Conservation (phyloP, 2,329 filamentous ascomycete species). For the Fusarium secorum region DNA sequence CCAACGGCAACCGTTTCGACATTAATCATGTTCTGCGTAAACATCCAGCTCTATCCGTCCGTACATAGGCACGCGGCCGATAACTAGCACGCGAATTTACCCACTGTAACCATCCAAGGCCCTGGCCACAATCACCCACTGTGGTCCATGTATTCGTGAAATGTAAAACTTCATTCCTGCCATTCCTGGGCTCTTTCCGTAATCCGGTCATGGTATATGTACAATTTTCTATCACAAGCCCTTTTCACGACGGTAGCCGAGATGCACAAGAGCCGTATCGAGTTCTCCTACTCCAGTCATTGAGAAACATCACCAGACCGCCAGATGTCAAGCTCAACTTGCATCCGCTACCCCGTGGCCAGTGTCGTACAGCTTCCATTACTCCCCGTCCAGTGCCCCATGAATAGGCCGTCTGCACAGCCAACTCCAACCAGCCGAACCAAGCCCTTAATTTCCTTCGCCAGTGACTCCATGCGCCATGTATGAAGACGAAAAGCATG, state of each 20-base stretch:
- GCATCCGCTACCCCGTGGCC: constrained; percentile 26
- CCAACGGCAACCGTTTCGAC: constrained; percentile 31
- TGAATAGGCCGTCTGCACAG: constrained; percentile 40
- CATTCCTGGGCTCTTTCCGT: constrained; percentile 42
- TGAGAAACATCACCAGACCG: constrained; percentile 26
- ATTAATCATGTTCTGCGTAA: constrained; percentile 4
- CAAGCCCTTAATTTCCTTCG: constrained; percentile 47
- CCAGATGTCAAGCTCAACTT: constrained; percentile 40
- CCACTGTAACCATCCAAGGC: background rate
- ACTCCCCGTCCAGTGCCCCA: constrained; percentile 36
- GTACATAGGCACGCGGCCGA: background rate
- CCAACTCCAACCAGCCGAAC: constrained; percentile 50
- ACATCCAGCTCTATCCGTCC: background rate
- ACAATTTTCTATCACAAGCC: constrained; percentile 49
- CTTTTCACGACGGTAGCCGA: constrained; percentile 36
- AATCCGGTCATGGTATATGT: constrained; percentile 52
- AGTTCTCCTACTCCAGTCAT: constrained; percentile 29
- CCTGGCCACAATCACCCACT: background rate
- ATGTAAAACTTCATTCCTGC: constrained; percentile 44
- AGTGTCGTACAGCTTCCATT: constrained; percentile 37
- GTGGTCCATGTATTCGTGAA: constrained; percentile 7
- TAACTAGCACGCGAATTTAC: background rate
- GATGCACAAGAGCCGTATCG: constrained; percentile 28
- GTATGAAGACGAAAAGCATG: constrained; percentile 50
- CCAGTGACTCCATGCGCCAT: constrained; percentile 54